A percentile compares a stretch with the other conserved stretches of the same genome.
Evolutionary conservation across 2,329 filamentous ascomycete species (phyloP).

Genomic region (Cryphonectria nitschkei): DNA sequence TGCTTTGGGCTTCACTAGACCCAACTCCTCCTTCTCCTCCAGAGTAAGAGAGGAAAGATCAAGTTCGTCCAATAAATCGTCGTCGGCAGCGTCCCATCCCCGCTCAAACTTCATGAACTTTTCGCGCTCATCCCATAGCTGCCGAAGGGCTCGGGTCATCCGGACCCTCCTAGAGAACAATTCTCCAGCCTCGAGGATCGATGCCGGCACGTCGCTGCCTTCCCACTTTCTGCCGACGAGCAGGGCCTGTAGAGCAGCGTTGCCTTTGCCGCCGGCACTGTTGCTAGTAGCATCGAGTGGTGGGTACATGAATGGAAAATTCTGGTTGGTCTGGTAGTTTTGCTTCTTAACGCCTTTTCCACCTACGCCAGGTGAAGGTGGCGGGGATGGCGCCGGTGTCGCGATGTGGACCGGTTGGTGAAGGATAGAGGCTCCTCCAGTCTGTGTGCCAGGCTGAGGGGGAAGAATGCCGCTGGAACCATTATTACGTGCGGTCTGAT

Average conservation of each 20-base stretch:
- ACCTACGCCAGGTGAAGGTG: constrained; percentile 82
- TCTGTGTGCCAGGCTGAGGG: constrained; percentile 56
- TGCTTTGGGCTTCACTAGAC: constrained; percentile 48
- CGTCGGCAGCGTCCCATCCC: constrained; percentile 71
- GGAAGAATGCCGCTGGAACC: constrained; percentile 66
- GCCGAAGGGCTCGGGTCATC: constrained; percentile 87
- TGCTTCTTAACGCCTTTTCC: constrained; percentile 97
- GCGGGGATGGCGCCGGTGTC: constrained; percentile 94
- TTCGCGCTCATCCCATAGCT: constrained; percentile 93
- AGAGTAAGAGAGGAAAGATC: constrained; percentile 42
- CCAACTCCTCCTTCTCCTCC: constrained; percentile 52
- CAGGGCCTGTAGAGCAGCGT: constrained; percentile 76
- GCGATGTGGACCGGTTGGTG: constrained; percentile 97
- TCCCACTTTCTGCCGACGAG: constrained; percentile 87
- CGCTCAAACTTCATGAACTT: constrained; percentile 89
- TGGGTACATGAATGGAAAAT: constrained; percentile 97
- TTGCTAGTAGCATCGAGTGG: constrained; percentile 89
- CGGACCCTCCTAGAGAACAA: constrained; percentile 88
- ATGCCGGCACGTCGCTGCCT: constrained; percentile 90
- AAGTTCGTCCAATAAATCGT: constrained; percentile 46
- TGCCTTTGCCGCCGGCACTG: constrained; percentile 85
- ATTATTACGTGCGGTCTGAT: constrained; percentile 67
- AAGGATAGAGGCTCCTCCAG: constrained; percentile 76
- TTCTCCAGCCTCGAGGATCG: constrained; percentile 92
- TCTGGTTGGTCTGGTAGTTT: constrained; percentile 98